These are phyloP conservation scores for Cavenderia fasciculata DNA, from an alignment of 78 protist species.

Conservation along the genomic window DNA sequence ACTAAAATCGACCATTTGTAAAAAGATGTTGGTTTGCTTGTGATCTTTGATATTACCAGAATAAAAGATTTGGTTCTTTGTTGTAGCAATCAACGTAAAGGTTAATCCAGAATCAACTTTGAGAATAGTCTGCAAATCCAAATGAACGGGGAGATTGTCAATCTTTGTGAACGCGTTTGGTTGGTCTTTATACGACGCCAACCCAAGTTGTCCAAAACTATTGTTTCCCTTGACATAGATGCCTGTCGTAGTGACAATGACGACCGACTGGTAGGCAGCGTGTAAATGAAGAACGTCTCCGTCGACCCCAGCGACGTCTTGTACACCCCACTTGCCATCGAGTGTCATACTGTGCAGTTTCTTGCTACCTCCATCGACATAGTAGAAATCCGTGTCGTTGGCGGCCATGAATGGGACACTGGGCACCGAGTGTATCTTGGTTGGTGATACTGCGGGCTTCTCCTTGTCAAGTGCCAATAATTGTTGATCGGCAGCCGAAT, in stretches of 20 bases:
- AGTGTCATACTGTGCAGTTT: no score
- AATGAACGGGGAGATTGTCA: constrained; percentile 32
- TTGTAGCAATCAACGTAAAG: background rate
- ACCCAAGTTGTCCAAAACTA: constrained; percentile 56
- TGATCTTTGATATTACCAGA: constrained; percentile 41
- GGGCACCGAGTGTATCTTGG: no score
- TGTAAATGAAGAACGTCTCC: background rate
- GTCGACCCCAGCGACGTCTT: background rate
- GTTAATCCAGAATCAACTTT: constrained; percentile 21
- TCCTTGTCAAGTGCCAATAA: no score
- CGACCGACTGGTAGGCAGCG: background rate
- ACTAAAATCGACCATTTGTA: background rate
- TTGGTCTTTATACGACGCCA: background rate
- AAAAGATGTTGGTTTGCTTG: background rate
- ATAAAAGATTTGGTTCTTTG: constrained; percentile 6
- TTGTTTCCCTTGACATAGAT: constrained; percentile 27
- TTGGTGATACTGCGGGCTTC: no score
- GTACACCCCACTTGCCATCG: no score
- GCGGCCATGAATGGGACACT: no score
- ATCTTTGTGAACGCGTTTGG: background rate
- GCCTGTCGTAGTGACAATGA: background rate
- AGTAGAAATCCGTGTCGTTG: no score
- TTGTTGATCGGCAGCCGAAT: no score
- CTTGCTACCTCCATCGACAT: no score
- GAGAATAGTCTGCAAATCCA: background rate